Evolutionary conservation across 108 stramenopile species (phyloP), one percentile per base, ranked within the genome.

Genomic region (Epithemia pelagica): DNA sequence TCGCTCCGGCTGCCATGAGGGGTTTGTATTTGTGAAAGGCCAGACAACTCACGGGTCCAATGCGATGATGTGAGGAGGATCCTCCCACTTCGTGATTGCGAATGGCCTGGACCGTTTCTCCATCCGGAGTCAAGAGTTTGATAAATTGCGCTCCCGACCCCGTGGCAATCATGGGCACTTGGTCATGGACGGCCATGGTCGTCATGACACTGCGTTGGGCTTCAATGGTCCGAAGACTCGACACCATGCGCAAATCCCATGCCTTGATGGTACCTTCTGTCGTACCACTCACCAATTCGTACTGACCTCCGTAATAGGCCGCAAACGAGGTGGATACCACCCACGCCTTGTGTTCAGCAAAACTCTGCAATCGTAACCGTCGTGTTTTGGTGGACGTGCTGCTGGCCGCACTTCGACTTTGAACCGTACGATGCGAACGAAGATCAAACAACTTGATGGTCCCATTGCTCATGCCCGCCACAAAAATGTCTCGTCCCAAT

Each of bases 81-180:
- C n/a, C n/a, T n/a, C n/a, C n/a, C n/a, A n/a, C n/a, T n/a, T n/a
- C n/a, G n/a, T n/a, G 93, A 68, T 92, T 92, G 19, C 94, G 80
- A 59, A 96, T 92, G 2, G 87, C 79, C 58, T 94, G 90, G 37
- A 95, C 72, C n/a, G 90, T 78, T 22, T 90, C 88, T 7, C 96
- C 98, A 64, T 95, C 92, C 26, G 82, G 69, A 21, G 84, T 88
- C 31, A 91, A 56, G 32, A 97, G 76, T 70, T 98, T 96, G 71
- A 98, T 94, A 69, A 96, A 97, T 56, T 97, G 95, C 20, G 92
- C 86, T 51, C 95, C 92, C 1, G 92, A 93, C 0, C 98, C 97
- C 7, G 90, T 90, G 1, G 94, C 94, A 68, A 94, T 55, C 32
- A 98, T 73, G 0, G 97, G 97, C 32, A 96, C 76, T 26, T 83